phyloP scores from a whole-genome alignment of 352 stramenopile genomes.

The Peronosclerospora sorghi region DNA sequence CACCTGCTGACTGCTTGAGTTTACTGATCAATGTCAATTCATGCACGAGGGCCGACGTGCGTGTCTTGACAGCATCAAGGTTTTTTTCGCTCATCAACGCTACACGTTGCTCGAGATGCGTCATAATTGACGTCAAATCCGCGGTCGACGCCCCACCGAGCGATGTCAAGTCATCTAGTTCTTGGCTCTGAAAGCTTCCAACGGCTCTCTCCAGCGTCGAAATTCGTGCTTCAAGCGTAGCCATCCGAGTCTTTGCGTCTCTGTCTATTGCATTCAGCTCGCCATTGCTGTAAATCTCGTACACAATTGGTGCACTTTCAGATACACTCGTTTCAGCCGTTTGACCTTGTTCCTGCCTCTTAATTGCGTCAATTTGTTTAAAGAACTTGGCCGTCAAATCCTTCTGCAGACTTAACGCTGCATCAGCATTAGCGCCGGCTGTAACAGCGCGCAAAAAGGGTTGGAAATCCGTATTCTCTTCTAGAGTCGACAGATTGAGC shows the following conservation, averaged over 20 bases:
- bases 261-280: constrained; percentile 57
- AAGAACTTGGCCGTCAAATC: constrained; percentile 67
- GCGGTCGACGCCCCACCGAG: constrained; percentile 10
- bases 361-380: constrained; percentile 48
- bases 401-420: constrained; percentile 44
- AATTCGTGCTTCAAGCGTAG: constrained; percentile 47
- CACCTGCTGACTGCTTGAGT: constrained; percentile 55
- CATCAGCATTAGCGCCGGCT: constrained; percentile 17
- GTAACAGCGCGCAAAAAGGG: constrained; percentile 34
- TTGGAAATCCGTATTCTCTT: constrained; percentile 43
- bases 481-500: constrained; percentile 47
- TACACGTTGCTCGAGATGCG: constrained; percentile 57
- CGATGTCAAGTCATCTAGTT: constrained; percentile 30
- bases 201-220: constrained; percentile 49
- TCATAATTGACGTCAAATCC: constrained; percentile 37
- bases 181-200: constrained; percentile 39
- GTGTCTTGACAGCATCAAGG: constrained; percentile 65
- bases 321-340: constrained; percentile 1
- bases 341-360: constrained; percentile 26
- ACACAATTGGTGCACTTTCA: constrained; percentile 40
- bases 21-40: constrained; percentile 72
- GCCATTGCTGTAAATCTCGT: constrained; percentile 73
- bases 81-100: constrained; percentile 65
- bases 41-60: constrained; percentile 62
- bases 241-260: constrained; percentile 50